Evolutionary conservation across 352 stramenopile genomes (phyloP).

Genomic region (Globisporangium echinulatum): DNA sequence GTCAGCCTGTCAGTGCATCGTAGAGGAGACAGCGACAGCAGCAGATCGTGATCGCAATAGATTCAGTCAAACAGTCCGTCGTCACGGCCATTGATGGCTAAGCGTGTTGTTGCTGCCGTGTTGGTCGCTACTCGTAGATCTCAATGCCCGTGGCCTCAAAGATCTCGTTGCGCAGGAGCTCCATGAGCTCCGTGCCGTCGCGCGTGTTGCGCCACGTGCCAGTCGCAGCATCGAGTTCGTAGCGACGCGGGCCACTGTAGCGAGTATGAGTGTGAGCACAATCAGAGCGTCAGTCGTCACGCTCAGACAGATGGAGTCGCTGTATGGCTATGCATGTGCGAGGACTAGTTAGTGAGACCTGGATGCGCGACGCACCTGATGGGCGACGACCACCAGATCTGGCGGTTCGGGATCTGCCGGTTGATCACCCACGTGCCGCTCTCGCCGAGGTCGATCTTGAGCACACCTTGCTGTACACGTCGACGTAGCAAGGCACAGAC

Average conservation of each 20-base stretch:
- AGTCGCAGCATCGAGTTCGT: slow-evolving; percentile 71
- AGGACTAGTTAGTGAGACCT: neutral
- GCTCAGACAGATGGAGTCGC: neutral
- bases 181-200: slow-evolving; percentile 67
- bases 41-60: neutral
- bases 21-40: neutral
- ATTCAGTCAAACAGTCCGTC: neutral
- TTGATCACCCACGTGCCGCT: slow-evolving; percentile 97
- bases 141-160: slow-evolving; percentile 71
- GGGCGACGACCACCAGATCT: slow-evolving; percentile 97
- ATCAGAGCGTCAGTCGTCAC: too few species aligned
- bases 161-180: slow-evolving; percentile 72
- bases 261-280: neutral
- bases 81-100: neutral
- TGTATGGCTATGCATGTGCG: neutral
- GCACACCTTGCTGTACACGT: slow-evolving; percentile 87
- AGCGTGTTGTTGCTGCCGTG: neutral
- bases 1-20: neutral
- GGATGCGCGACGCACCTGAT: slow-evolving; percentile 55
- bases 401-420: slow-evolving; percentile 95
- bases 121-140: slow-evolving; percentile 49
- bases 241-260: slow-evolving; percentile 80
- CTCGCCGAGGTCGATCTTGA: slow-evolving; percentile 92
- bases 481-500: neutral
- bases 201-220: slow-evolving; percentile 81